Percentiles rank a stretch among this genome's conserved stretches.
Evolutionary conservation across 495 filamentous ascomycete genomes (phyloP).

Genomic region (Penicillium longicatenatum): DNA sequence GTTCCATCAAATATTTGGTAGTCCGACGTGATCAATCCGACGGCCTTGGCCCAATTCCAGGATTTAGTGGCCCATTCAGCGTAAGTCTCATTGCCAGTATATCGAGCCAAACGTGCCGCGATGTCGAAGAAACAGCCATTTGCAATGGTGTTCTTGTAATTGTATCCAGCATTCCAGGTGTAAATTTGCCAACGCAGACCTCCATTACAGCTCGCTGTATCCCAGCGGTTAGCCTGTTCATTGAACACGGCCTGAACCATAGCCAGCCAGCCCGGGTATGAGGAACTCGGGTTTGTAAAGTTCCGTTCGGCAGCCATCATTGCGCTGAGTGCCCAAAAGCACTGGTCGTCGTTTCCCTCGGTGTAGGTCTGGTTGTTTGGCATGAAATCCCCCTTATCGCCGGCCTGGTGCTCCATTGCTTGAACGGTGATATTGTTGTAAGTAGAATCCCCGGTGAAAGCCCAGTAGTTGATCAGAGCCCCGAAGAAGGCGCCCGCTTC

Average conservation of each 20-base stretch:
- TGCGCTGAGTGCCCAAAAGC: conserved; percentile 77
- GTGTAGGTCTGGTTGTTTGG: conserved; percentile 76
- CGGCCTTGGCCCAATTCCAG: conserved; percentile 66
- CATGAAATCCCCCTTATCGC: conserved; percentile 67
- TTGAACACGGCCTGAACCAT: conserved; percentile 77
- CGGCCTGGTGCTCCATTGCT: conserved; percentile 67
- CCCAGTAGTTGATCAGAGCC: conserved; percentile 76
- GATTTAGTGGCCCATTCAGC: conserved; percentile 66
- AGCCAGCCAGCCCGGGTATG: conserved; percentile 68
- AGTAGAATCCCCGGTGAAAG: conserved; percentile 68
- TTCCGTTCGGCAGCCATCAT: conserved; percentile 77
- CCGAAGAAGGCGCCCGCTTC: conserved; percentile 72
- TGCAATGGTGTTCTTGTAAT: conserved; percentile 75
- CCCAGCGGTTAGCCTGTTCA: conserved; percentile 67
- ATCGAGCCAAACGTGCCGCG: conserved; percentile 68
- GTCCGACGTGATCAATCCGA: conserved; percentile 58
- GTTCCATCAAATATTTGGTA: conserved; percentile 65
- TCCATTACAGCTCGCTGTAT: conserved; percentile 62
- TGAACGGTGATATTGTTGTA: conserved; percentile 67
- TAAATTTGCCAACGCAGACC: conserved; percentile 83
- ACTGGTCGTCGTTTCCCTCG: conserved; percentile 78
- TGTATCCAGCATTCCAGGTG: conserved; percentile 69
- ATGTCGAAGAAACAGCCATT: conserved; percentile 79
- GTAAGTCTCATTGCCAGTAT: conserved; percentile 74
- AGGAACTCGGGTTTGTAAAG: conserved; percentile 53